A percentile compares a stretch with the other conserved stretches of the same genome.
Evolutionary conservation across 306 rosid genomes (phyloP).

Genomic region (Fragaria vesca): DNA sequence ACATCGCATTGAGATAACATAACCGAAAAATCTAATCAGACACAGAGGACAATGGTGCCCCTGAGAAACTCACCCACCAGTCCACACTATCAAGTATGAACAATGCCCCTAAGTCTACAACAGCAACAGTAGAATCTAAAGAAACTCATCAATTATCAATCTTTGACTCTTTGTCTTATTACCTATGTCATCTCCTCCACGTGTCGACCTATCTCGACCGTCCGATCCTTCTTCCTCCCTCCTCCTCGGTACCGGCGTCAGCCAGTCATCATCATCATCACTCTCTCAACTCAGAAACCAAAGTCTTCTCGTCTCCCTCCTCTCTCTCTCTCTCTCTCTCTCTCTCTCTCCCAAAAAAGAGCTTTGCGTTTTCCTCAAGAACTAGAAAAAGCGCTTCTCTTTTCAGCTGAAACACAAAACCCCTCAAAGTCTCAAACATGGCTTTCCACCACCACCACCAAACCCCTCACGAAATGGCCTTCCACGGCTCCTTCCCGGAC

Average conservation of each 20-base stretch:
- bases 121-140: background rate
- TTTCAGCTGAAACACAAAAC: background rate
- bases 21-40: background rate
- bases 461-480: constrained; percentile 47
- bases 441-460: constrained; percentile 44
- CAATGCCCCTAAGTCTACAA: background rate
- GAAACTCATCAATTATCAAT: background rate
- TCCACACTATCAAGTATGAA: background rate
- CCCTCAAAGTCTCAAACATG: constrained; percentile 27
- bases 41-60: background rate
- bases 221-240: background rate
- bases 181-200: background rate
- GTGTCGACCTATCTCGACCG: background rate
- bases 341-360: background rate
- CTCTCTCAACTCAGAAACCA: constrained; percentile 5
- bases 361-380: background rate
- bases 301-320: constrained; percentile 2
- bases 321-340: constrained; percentile 11
- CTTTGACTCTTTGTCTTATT: constrained; percentile 23
- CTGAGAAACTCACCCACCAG: background rate
- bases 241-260: constrained; percentile 18
- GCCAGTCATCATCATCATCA: constrained; percentile 6
- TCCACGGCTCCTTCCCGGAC: constrained; percentile 45
- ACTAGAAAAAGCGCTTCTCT: background rate
- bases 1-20: background rate